Conservation (phyloP, 2,329 filamentous ascomycete species). For the Alternaria triticimaculans region DNA sequence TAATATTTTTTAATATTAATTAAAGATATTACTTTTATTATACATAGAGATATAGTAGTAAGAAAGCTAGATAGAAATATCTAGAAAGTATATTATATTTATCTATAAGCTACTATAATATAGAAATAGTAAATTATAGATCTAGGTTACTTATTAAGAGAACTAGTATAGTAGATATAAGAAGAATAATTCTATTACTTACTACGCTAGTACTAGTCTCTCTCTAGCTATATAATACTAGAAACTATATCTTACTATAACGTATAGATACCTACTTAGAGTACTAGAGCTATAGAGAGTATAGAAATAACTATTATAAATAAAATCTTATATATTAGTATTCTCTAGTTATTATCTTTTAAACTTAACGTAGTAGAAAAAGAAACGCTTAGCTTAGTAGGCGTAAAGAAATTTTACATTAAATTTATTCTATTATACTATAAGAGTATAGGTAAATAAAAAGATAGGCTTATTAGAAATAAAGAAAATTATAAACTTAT, state of each 20-base stretch:
- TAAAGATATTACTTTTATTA: neutral
- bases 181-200: neutral
- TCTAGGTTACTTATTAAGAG: neutral
- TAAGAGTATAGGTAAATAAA: slow-evolving; percentile 8
- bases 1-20: neutral
- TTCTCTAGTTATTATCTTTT: neutral
- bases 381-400: slow-evolving; percentile 5
- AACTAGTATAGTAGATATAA: neutral
- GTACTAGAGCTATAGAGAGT: slow-evolving; percentile 4
- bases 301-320: slow-evolving; percentile 4
- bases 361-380: slow-evolving; percentile 7
- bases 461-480: slow-evolving; percentile 12
- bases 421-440: slow-evolving; percentile 15
- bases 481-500: slow-evolving; percentile 6
- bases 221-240: slow-evolving; percentile 5
- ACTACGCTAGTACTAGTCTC: neutral
- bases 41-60: neutral
- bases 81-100: neutral
- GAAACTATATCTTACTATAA: slow-evolving; percentile 2
- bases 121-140: neutral
- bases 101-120: neutral
- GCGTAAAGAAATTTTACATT: slow-evolving; percentile 8
- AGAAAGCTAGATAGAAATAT: neutral
- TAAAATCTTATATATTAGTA: slow-evolving; percentile 2
- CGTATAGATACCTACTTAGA: slow-evolving; percentile 4